phyloP scores from a whole-genome alignment of 345 rosid genomes.

The Raphanus sativus region DNA sequence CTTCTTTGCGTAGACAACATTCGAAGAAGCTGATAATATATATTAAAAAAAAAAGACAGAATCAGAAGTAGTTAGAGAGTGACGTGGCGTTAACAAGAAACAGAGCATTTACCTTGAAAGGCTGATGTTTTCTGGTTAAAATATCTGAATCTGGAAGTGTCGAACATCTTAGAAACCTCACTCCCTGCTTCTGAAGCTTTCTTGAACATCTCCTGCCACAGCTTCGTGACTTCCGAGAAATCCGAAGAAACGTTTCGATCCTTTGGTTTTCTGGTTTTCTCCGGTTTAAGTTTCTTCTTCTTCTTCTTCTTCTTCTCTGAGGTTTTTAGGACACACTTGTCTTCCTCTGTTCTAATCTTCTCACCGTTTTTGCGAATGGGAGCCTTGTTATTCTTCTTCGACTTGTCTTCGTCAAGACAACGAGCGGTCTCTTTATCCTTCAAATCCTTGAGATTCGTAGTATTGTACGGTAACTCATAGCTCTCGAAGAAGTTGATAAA shows the following conservation, averaged over 20 bases:
- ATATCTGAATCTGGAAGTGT: conserved; percentile 32
- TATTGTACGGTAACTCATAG: conserved; percentile 34
- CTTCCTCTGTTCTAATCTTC: conserved; percentile 5
- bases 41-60: background rate
- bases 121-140: conserved; percentile 23
- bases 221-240: conserved; percentile 13
- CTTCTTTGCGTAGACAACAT: conserved; percentile 39
- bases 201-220: conserved; percentile 27
- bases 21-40: conserved; percentile 37
- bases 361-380: background rate
- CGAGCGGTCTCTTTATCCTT: conserved; percentile 18
- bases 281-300: background rate
- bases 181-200: conserved; percentile 38
- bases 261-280: conserved; percentile 6
- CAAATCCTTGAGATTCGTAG: conserved; percentile 2
- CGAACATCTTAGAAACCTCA: conserved; percentile 36
- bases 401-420: background rate
- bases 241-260: background rate
- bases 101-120: conserved; percentile 20
- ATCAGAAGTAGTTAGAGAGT: background rate
- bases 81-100: background rate
- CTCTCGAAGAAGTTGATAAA: conserved; percentile 53
- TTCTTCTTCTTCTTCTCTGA: conserved; percentile 10
- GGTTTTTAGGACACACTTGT: background rate
- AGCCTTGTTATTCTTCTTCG: background rate